Conservation (phyloP, 306 rosid species). For the Lathyrus aphaca region DNA sequence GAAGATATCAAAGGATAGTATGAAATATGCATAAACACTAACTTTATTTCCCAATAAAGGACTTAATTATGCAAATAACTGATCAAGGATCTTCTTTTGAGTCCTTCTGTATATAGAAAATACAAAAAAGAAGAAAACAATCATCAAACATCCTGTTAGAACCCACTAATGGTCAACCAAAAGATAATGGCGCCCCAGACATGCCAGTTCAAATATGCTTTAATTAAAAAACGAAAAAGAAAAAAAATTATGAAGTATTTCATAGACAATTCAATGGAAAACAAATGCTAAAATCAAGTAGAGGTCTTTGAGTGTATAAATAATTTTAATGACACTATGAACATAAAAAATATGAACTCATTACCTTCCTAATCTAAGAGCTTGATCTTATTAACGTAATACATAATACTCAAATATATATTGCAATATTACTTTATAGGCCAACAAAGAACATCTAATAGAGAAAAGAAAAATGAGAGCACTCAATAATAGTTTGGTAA, state of each 20-base stretch:
- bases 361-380: constrained; percentile 21
- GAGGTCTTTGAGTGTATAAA: constrained; percentile 1
- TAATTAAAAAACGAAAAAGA: constrained; percentile 7
- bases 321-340: not conserved
- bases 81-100: constrained; percentile 20
- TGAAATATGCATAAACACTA: constrained; percentile 4
- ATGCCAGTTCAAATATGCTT: not conserved
- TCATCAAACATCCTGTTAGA: constrained; percentile 24
- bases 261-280: constrained; percentile 15
- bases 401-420: constrained; percentile 19
- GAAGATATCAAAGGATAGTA: not conserved
- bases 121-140: constrained; percentile 33
- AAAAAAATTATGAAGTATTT: not conserved
- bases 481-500: constrained; percentile 38
- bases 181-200: not conserved
- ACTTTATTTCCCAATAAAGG: constrained; percentile 16
- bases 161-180: not conserved
- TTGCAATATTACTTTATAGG: constrained; percentile 15
- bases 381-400: constrained; percentile 2
- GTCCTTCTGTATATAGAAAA: constrained; percentile 14
- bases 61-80: constrained; percentile 23
- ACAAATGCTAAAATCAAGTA: constrained; percentile 14
- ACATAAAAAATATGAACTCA: not conserved
- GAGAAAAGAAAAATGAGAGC: constrained; percentile 12
- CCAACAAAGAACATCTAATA: constrained; percentile 18